phyloP scores from a whole-genome alignment of 1,284 basidiomycete genomes.

The Waitea zeae region DNA sequence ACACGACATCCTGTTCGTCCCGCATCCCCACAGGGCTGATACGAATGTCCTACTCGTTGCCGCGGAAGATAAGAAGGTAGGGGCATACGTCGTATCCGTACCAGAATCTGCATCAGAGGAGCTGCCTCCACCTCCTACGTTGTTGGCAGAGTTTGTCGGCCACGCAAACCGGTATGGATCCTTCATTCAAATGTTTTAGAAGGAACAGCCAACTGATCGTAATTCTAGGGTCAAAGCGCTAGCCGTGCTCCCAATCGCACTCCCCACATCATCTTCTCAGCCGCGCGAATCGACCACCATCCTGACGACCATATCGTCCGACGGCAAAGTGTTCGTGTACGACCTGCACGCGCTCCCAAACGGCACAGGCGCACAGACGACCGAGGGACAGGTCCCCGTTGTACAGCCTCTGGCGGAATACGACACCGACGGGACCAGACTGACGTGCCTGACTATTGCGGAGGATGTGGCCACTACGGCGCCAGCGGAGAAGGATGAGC shows the following conservation, averaged over 20 bases:
- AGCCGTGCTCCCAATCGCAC: conserved; percentile 37
- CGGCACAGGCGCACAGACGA: conserved; percentile 7
- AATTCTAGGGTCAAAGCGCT: conserved; percentile 61
- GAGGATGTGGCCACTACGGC: conserved; percentile 23
- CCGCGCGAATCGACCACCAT: conserved; percentile 54
- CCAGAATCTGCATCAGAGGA: conserved; percentile 17
- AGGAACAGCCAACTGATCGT: no score
- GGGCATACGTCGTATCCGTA: conserved; percentile 44
- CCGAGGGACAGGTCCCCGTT: conserved; percentile 10
- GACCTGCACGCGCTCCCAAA: conserved; percentile 39
- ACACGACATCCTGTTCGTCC: conserved; percentile 64
- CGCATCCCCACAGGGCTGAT: conserved; percentile 18
- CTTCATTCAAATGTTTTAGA: conserved; percentile 1
- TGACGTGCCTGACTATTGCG: conserved; percentile 67
- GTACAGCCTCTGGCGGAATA: conserved; percentile 46
- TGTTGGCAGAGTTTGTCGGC: conserved; percentile 50
- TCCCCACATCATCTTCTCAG: conserved; percentile 19
- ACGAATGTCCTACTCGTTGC: conserved; percentile 53
- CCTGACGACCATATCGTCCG: conserved; percentile 64
- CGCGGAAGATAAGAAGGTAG: conserved; percentile 74
- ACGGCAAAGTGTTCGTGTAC: conserved; percentile 70
- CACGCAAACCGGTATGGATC: conserved; percentile 52
- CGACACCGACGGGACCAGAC: conserved; percentile 69
- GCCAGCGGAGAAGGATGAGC: not conserved
- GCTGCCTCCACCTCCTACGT: conserved; percentile 19